These are phyloP conservation scores for Lagerstroemia speciosa DNA, from an alignment of 345 rosid species.

Conservation along the genomic window DNA sequence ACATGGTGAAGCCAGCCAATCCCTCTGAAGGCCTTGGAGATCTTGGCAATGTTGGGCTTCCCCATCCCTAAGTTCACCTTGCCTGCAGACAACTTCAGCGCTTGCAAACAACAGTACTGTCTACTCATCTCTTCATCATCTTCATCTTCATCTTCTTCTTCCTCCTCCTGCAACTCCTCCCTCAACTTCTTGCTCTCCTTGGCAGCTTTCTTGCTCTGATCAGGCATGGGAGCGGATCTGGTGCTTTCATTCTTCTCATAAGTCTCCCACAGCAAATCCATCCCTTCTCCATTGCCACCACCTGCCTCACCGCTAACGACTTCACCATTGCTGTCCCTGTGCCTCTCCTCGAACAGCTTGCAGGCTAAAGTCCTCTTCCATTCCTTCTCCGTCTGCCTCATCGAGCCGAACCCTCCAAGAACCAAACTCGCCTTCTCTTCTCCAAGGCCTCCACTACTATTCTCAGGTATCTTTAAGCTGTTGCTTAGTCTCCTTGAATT, in stretches of 20 bases:
- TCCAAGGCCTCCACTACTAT: background rate
- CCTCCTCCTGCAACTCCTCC: conserved; percentile 15
- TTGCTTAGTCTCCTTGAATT: conserved; percentile 18
- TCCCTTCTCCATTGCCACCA: conserved; percentile 46
- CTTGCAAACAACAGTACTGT: conserved; percentile 76
- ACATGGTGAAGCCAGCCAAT: conserved; percentile 65
- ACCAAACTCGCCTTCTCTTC: conserved; percentile 10
- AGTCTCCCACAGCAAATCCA: conserved; percentile 94
- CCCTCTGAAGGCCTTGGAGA: conserved; percentile 69
- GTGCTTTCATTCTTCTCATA: conserved; percentile 33
- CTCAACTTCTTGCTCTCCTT: conserved; percentile 16
- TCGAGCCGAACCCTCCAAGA: conserved; percentile 62
- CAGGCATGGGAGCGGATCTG: conserved; percentile 24
- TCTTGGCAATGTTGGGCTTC: conserved; percentile 62
- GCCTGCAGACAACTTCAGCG: conserved; percentile 76
- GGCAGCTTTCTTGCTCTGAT: conserved; percentile 15
- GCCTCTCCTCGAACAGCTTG: conserved; percentile 88
- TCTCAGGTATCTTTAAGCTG: conserved; percentile 12
- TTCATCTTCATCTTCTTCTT: conserved; percentile 32
- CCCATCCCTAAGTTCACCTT: conserved; percentile 90
- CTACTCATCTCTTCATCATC: conserved; percentile 44
- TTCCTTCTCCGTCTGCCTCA: conserved; percentile 68
- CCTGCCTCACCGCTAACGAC: conserved; percentile 19
- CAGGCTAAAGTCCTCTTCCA: conserved; percentile 96
- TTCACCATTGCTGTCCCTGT: conserved; percentile 35